Evolutionary conservation across 306 rosid genomes (phyloP).

Genomic region (Canavalia gladiata): DNA sequence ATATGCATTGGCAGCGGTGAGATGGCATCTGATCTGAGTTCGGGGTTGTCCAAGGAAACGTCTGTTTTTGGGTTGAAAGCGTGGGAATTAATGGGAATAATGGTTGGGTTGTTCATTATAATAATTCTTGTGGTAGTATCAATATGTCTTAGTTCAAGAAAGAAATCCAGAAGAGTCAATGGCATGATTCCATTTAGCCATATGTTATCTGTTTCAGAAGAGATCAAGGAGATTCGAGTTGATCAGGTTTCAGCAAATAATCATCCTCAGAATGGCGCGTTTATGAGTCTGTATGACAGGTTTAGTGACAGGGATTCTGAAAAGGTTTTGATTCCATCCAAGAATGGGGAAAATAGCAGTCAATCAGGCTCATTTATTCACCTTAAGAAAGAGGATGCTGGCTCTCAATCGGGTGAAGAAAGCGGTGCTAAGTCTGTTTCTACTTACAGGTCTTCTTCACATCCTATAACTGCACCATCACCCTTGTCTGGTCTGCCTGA

Average conservation of each 20-base stretch:
- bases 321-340: slow-evolving; percentile 69
- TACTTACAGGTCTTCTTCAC: slow-evolving; percentile 57
- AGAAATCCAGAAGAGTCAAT: slow-evolving; percentile 75
- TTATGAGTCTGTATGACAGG: slow-evolving; percentile 64
- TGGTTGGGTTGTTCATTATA: slow-evolving; percentile 75
- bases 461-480: slow-evolving; percentile 66
- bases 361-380: slow-evolving; percentile 77
- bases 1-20: slow-evolving; percentile 44
- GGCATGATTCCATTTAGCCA: slow-evolving; percentile 70
- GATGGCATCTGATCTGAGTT: slow-evolving; percentile 80
- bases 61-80: slow-evolving; percentile 77
- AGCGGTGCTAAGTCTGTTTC: slow-evolving; percentile 58
- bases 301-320: slow-evolving; percentile 72
- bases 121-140: slow-evolving; percentile 77
- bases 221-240: slow-evolving; percentile 85
- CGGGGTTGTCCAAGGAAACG: slow-evolving; percentile 75
- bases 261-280: slow-evolving; percentile 52
- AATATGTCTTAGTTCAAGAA: slow-evolving; percentile 76
- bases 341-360: slow-evolving; percentile 72
- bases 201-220: slow-evolving; percentile 72
- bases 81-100: slow-evolving; percentile 82
- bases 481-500: slow-evolving; percentile 91
- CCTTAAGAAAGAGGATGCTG: slow-evolving; percentile 66
- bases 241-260: slow-evolving; percentile 79
- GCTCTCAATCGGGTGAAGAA: slow-evolving; percentile 78